Conservation (phyloP, 1,284 basidiomycete genomes). For the Vanrija sp. region DNA sequence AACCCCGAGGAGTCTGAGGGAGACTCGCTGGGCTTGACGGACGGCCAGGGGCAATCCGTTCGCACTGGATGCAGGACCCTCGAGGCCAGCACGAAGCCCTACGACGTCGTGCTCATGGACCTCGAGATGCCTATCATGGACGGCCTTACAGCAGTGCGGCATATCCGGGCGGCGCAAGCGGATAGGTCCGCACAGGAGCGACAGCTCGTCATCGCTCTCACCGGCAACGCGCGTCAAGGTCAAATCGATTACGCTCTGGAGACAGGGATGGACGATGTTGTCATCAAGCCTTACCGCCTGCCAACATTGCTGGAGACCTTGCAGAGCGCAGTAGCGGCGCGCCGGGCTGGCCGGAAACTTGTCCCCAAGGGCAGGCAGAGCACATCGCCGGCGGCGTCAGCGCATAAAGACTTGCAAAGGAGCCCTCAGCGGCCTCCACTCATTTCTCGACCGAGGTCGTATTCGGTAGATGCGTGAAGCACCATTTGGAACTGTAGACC, state of each 20-base stretch:
- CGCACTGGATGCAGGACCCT: not conserved
- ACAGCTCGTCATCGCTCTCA: constrained; percentile 44
- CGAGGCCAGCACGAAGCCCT: constrained; percentile 7
- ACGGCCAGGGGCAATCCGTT: not conserved
- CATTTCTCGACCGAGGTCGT: no score
- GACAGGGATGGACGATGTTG: constrained; percentile 30
- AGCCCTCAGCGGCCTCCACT: no score
- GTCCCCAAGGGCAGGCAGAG: no score
- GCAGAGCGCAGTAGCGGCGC: not conserved
- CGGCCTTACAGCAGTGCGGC: constrained; percentile 39
- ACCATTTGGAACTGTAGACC: no score
- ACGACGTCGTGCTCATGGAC: constrained; percentile 31
- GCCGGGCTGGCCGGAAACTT: not conserved
- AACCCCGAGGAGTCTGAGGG: no score
- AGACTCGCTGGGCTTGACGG: no score
- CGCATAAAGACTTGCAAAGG: no score
- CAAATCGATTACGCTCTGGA: constrained; percentile 34
- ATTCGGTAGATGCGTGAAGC: no score
- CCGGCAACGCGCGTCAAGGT: constrained; percentile 39
- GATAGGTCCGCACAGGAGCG: constrained; percentile 14
- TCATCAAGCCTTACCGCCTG: constrained; percentile 29
- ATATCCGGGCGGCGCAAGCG: constrained; percentile 27
- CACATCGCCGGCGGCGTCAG: no score
- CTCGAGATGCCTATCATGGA: constrained; percentile 45
- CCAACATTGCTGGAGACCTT: constrained; percentile 15